A percentile compares a stretch with the other conserved stretches of the same genome.
phyloP scores from a whole-genome alignment of 2,329 filamentous ascomycete genomes.

The Penicillium sp. region DNA sequence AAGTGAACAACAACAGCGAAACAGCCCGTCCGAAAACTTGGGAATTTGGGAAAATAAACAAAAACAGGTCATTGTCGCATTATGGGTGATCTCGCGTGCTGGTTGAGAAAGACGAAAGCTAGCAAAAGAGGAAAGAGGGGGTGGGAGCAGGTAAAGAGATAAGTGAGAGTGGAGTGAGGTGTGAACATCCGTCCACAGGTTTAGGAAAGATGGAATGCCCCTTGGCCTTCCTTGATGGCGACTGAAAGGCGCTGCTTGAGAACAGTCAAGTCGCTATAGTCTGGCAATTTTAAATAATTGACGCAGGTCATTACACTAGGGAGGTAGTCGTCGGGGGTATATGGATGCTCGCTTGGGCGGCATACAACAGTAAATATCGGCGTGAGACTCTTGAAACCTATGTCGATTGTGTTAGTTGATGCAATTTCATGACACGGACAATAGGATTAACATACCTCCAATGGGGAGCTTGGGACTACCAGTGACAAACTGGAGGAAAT shows the following conservation, averaged over 20 bases:
- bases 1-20: slow-evolving; percentile 2
- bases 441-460: slow-evolving; percentile 65
- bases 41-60: slow-evolving; percentile 8
- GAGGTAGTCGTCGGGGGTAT: slow-evolving; percentile 94
- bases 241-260: slow-evolving; percentile 76
- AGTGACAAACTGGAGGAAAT: slow-evolving; percentile 96
- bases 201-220: slow-evolving; percentile 91
- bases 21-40: slow-evolving; percentile 21
- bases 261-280: slow-evolving; percentile 77
- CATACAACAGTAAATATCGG: slow-evolving; percentile 99
- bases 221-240: slow-evolving; percentile 93
- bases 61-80: slow-evolving; percentile 22
- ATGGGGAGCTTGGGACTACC: slow-evolving; percentile 98
- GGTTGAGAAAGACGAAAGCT: slow-evolving; percentile 3
- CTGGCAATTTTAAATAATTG: slow-evolving; percentile 96
- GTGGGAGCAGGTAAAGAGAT: not conserved
- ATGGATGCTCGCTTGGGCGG: slow-evolving; percentile 94
- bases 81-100: slow-evolving; percentile 14
- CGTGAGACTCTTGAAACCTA: slow-evolving; percentile 93
- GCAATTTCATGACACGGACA: not conserved
- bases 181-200: not conserved
- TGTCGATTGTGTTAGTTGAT: slow-evolving; percentile 7
- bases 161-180: not conserved
- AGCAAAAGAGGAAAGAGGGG: not conserved
- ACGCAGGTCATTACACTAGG: slow-evolving; percentile 99